phyloP scores from a whole-genome alignment of 805 yeast genomes.

The Teunomyces aglyptinius region DNA sequence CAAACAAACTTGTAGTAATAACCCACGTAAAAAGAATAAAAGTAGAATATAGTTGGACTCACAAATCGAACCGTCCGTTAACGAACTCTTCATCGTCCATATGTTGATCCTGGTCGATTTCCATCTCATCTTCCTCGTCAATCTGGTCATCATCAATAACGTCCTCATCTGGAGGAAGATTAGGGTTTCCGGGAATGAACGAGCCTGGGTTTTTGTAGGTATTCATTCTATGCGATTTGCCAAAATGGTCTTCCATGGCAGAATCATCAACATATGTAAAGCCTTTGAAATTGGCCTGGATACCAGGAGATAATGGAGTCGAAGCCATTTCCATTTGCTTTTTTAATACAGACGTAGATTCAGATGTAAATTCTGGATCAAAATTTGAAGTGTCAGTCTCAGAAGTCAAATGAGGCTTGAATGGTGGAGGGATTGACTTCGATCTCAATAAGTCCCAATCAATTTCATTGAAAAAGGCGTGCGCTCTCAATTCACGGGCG shows the following conservation, averaged over 20 bases:
- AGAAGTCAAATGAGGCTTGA: conserved; percentile 85
- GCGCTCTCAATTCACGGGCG: conserved; percentile 89
- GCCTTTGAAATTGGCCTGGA: conserved; percentile 95
- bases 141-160: conserved; percentile 70
- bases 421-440: conserved; percentile 93
- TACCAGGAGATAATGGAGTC: conserved; percentile 89
- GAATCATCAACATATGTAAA: conserved; percentile 95
- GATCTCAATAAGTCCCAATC: conserved; percentile 81
- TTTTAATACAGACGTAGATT: conserved; percentile 78
- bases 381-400: conserved; percentile 96
- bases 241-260: conserved; percentile 82
- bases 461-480: conserved; percentile 86
- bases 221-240: conserved; percentile 36
- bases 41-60: conserved; percentile 6
- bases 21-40: conserved; percentile 3
- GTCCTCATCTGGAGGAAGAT: conserved; percentile 79
- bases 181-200: conserved; percentile 75
- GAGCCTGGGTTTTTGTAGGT: conserved; percentile 56
- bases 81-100: conserved; percentile 79
- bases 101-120: conserved; percentile 56
- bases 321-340: conserved; percentile 62
- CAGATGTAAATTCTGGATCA: conserved; percentile 95
- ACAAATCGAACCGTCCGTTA: conserved; percentile 85
- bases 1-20: background rate
- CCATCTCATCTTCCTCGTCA: conserved; percentile 45